These are phyloP conservation scores for Elaeagnus macrophylla DNA, from an alignment of 306 rosid species.

Conservation along the genomic window DNA sequence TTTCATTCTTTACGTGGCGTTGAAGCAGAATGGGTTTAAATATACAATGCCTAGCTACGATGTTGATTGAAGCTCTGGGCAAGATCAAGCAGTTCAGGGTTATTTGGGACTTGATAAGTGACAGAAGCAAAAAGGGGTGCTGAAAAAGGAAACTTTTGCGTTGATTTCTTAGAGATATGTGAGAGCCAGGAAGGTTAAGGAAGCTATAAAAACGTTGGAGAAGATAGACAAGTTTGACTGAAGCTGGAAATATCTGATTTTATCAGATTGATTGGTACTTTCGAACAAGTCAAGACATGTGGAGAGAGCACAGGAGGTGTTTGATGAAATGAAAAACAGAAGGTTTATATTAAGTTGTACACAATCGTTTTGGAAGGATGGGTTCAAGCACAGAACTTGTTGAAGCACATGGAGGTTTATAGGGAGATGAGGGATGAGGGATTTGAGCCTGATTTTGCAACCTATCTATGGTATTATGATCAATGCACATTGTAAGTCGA, in stretches of 20 bases:
- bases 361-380: constrained; percentile 77
- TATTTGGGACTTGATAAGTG: too few relatives aligned
- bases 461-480: constrained; percentile 66
- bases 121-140: too few relatives aligned
- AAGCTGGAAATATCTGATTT: constrained; percentile 48
- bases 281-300: too few relatives aligned
- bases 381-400: constrained; percentile 57
- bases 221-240: constrained; percentile 59
- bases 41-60: constrained; percentile 45
- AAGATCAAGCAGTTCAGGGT: constrained; percentile 75
- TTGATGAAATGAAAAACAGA: too few relatives aligned
- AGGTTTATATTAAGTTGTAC: constrained; percentile 62
- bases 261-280: constrained; percentile 50
- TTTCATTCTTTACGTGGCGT: constrained; percentile 74
- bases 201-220: constrained; percentile 55
- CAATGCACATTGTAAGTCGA: constrained; percentile 57
- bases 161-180: too few relatives aligned
- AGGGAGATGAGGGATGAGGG: constrained; percentile 71
- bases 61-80: constrained; percentile 70
- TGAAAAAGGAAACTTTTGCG: too few relatives aligned
- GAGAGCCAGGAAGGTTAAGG: too few relatives aligned
- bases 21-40: constrained; percentile 51
- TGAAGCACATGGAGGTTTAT: constrained; percentile 62
- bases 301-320: too few relatives aligned
- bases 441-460: constrained; percentile 61